phyloP scores from a whole-genome alignment of 805 yeast species.

The Pichia nakasei region DNA sequence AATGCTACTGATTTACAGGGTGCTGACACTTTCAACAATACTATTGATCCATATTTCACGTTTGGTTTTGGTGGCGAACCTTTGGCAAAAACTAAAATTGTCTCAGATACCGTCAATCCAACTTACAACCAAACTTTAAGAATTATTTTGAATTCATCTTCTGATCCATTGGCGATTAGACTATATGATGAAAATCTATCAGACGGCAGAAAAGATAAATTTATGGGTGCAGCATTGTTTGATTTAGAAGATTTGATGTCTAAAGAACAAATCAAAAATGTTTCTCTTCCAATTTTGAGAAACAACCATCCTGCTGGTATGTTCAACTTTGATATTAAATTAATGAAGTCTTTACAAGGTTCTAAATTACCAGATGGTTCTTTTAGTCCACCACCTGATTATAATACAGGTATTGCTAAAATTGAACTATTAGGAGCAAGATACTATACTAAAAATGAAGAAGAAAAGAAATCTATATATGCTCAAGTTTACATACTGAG shows the following conservation, averaged over 20 bases:
- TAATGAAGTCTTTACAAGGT: conserved; percentile 65
- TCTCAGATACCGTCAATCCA: conserved; percentile 61
- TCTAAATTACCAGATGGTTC: conserved; percentile 70
- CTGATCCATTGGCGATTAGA: conserved; percentile 73
- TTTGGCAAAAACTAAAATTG: conserved; percentile 61
- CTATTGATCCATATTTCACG: conserved; percentile 84
- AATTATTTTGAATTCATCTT: conserved; percentile 60
- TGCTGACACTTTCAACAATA: conserved; percentile 60
- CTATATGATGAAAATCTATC: conserved; percentile 59
- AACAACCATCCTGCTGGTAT: conserved; percentile 82
- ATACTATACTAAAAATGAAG: conserved; percentile 33
- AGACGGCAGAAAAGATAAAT: conserved; percentile 66
- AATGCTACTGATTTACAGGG: conserved; percentile 63
- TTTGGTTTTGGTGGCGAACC: conserved; percentile 53
- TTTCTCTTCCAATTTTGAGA: conserved; percentile 54
- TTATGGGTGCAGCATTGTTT: conserved; percentile 67
- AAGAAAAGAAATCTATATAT: conserved; percentile 48
- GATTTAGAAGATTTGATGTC: conserved; percentile 60
- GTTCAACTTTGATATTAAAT: conserved; percentile 59
- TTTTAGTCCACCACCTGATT: conserved; percentile 76
- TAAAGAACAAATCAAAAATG: conserved; percentile 39
- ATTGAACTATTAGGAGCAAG: conserved; percentile 60
- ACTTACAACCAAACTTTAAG: conserved; percentile 76
- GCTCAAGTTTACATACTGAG: conserved; percentile 66
- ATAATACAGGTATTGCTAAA: conserved; percentile 85